Base-by-base conservation (phyloP, 192 early-diverging fungal species). In the Coemansia furcata region DNA sequence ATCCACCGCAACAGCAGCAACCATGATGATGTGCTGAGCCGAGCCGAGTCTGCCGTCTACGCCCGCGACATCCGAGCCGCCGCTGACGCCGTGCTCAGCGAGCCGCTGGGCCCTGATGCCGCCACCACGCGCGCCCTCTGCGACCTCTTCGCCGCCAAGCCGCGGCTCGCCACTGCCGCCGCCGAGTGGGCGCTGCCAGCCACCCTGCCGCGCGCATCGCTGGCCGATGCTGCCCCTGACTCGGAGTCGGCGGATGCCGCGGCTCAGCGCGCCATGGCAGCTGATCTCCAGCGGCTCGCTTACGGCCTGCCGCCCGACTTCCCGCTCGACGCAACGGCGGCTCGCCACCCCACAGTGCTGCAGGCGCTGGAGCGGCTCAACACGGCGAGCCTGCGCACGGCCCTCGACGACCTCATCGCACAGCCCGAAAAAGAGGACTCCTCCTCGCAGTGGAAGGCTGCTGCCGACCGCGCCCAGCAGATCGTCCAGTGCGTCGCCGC, bases 291-390 rank as follows among this genome's bases (percentile, higher is more conserved):
- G 57, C 47, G 60, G n/a, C 55, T 77, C 26, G 80, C 66, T 29
- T 75, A 75, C 37, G 80, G 80, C 2, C 72, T 83, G 38, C 80
- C 80, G 60, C 80, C 80, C 1, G 80, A 62, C 26, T 83, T 73
- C 21, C 76, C 72, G 46, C 75, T 83, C 17, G 80, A 83, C 46
- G 61, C 74, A 0, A 54, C 69, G 11, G 80, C 73, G 26, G 58
- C 67, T 26, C 71, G 76, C 8, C 67, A 74, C 8, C 72, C 71
- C 2, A 58, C 65, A 7, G 72, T 83, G 69, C 69, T 72, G 72
- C 74, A 74, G 69, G 80, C 76, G 59, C 68, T 83, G 21, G 76
- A 77, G 67, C 66, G 60, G 43, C 76, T 83, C 3, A 83, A 78
- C 67, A 68, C 74, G 63, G 64, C 72, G 29, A 78, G 59, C 29